Percentiles rank a stretch among this genome's conserved stretches.
Evolutionary conservation across 805 yeast genomes (phyloP).

Genomic region (Kazachstania viticola): DNA sequence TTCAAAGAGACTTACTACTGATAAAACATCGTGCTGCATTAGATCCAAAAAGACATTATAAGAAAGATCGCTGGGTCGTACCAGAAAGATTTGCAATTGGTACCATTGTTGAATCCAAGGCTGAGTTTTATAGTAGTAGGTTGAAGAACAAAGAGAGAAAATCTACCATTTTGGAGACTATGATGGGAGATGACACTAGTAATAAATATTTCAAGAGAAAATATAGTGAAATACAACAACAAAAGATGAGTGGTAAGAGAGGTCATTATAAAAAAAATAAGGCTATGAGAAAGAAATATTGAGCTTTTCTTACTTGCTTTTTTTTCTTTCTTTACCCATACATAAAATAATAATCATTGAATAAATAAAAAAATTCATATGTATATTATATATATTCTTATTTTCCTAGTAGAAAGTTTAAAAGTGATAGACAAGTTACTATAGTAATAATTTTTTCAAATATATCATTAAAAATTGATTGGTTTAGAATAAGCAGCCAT

Average conservation of each 20-base stretch:
- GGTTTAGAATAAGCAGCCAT: constrained; percentile 86
- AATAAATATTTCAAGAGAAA: constrained; percentile 75
- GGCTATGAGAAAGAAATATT: constrained; percentile 38
- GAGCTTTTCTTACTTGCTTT: not conserved
- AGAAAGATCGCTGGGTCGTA: constrained; percentile 65
- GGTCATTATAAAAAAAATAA: constrained; percentile 52
- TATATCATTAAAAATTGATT: constrained; percentile 42
- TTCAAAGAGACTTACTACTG: constrained; percentile 67
- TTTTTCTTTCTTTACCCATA: not conserved
- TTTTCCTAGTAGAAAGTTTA: too few species aligned
- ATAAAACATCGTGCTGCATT: constrained; percentile 80
- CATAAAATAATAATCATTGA: not conserved
- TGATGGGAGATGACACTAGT: constrained; percentile 60
- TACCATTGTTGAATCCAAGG: constrained; percentile 69
- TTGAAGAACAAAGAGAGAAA: constrained; percentile 64
- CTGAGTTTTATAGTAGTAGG: constrained; percentile 56
- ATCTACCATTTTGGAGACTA: constrained; percentile 67
- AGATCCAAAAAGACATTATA: constrained; percentile 93
- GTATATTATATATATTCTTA: too few species aligned
- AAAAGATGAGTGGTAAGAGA: constrained; percentile 52
- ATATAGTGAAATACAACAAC: constrained; percentile 65
- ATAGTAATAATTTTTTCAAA: constrained; percentile 1
- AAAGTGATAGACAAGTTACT: too few species aligned
- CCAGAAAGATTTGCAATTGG: constrained; percentile 85
- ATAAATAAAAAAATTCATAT: not conserved